Base-by-base conservation (phyloP, 306 rosid species). In the Cicer chorassanicum region DNA sequence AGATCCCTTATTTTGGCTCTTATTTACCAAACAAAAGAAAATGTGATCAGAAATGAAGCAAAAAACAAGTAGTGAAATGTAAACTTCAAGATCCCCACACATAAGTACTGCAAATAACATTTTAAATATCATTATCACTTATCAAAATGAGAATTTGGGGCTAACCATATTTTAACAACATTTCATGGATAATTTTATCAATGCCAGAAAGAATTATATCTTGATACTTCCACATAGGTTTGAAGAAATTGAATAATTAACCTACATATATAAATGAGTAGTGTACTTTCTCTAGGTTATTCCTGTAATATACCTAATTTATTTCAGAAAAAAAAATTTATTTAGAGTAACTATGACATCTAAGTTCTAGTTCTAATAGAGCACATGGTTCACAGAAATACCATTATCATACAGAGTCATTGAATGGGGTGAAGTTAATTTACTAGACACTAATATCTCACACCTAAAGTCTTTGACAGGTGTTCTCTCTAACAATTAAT, bases 191-290 rank as follows among this genome's bases (percentile, higher is more conserved):
- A 42, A 9, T 42, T 6, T 42, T 42, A 42, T 7, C 45, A 42
- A 42, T 7, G 8, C 45, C 9, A 6, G 2, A 42, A 42, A 42
- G 9, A 46, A 63, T 59, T 48, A 48, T 45, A 49, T 68, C 53
- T 10, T 43, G 36, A 45, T 34, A 55, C 14, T 19, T 56, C 36
- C 64, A 21, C 24, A 12, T 76, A 46, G 68, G 68, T 44, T 67
- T 67, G 60, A 57, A 43, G 41, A 57, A 67, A 67, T 46, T 76
- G 40, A 34, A 44, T 43, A 42, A 54, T 49, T 15, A 15, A 55
- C 48, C 68, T 54, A 54, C 38, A 8, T 40, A 8, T 40, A 48
- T 5, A 54, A 51, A 65, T 40, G 46, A 2, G 21, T 29, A 43
- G 14, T 5, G 44, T 13, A 15, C 13, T 74, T 40, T 46, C 41